Evolutionary conservation across 768 basidiomycete species (phyloP).

Genomic region (Clitopilus passeckerianus): DNA sequence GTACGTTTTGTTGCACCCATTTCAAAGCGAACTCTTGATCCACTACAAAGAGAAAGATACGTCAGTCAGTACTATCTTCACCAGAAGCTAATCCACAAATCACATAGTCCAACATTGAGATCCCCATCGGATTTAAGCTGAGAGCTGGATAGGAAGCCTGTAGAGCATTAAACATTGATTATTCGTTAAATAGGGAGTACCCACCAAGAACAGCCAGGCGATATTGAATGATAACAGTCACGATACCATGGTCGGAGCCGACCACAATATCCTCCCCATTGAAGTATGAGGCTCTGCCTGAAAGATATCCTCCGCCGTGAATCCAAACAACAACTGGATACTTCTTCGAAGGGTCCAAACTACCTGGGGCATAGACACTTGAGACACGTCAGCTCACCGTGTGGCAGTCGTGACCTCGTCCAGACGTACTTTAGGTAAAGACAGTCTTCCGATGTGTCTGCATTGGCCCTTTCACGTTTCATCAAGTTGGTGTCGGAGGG

Average conservation of each 20-base stretch:
- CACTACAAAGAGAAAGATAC: conserved; percentile 4
- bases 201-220: conserved; percentile 21
- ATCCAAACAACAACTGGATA: conserved; percentile 18
- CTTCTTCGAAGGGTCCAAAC: background rate
- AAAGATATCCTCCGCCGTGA: conserved; percentile 14
- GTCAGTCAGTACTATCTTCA: conserved; percentile 7
- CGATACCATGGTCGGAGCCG: conserved; percentile 11
- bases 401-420: background rate
- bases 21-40: conserved; percentile 19
- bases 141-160: conserved; percentile 25
- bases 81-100: background rate
- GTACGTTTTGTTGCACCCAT: conserved; percentile 16
- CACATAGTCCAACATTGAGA: conserved; percentile 27
- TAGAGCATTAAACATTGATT: background rate
- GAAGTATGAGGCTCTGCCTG: conserved; percentile 17
- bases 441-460: conserved; percentile 24
- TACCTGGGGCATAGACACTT: conserved; percentile 1
- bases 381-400: too few relatives aligned
- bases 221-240: conserved; percentile 20
- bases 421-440: conserved; percentile 21
- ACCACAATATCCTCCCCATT: conserved; percentile 14
- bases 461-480: background rate
- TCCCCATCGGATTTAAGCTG: conserved; percentile 23
- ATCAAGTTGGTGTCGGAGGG: background rate
- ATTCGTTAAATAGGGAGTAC: background rate